Evolutionary conservation across 345 rosid genomes (phyloP).

Genomic region (Syzygium aromaticum): DNA sequence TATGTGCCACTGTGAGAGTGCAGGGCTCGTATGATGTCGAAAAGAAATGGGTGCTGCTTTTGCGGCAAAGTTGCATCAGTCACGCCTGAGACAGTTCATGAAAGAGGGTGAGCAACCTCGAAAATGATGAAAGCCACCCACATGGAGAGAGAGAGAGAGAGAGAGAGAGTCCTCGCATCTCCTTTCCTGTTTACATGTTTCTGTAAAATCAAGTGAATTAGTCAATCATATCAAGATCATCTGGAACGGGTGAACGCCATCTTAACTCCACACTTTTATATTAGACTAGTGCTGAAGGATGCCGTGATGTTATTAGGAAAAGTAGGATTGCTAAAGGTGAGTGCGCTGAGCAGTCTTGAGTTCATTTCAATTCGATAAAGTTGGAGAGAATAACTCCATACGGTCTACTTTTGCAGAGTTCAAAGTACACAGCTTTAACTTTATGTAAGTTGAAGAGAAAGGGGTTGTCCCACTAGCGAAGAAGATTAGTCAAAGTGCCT

Average conservation of each 20-base stretch:
- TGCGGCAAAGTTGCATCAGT: background rate
- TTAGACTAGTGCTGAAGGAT: background rate
- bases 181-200: background rate
- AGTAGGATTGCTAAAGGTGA: background rate
- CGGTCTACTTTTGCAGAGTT: background rate
- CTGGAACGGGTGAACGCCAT: background rate
- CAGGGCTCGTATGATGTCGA: constrained; percentile 23
- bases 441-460: background rate
- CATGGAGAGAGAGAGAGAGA: background rate
- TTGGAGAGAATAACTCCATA: background rate
- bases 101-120: background rate
- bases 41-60: background rate
- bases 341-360: background rate
- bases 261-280: background rate
- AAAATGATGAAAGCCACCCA: background rate
- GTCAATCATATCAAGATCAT: background rate
- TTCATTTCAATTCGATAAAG: background rate
- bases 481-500: background rate
- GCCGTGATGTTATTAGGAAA: background rate
- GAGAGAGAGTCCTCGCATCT: background rate
- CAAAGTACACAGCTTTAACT: background rate
- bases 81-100: background rate
- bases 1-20: background rate
- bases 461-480: background rate
- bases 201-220: background rate